Evolutionary conservation across 176 grass and related monocot genomes (phyloP), one percentile per base, ranked within the genome.

Genomic region (Aegilops bicornis): DNA sequence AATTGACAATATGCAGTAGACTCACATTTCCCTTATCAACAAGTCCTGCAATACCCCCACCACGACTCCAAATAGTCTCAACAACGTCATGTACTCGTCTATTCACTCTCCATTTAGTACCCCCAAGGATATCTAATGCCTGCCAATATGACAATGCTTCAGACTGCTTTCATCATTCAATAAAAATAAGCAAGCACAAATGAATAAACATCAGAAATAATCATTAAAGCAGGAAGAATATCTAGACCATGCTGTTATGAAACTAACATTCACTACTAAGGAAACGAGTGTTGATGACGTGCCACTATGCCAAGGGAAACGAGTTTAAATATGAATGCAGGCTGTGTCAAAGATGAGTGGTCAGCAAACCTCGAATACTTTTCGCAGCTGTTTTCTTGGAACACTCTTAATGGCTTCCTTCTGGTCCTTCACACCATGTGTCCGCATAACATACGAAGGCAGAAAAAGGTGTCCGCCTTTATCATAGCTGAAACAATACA

Each of bases 21-120:
- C 96, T 93, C 86, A 98, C 96, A 86, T 98, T 75, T 92, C 68
- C 85, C 76, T 87, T 89, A 87, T 91, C 87, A 79, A 98, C 91
- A 79, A 98, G 79, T 81, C 96, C 96, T 58, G 93, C 96, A 88
- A 95, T 91, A 69, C 91, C 86, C 79, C 93, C 96, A 40, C 96
- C 93, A 89, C 39, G 87, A 75, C 90, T 91, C 96, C 96, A 98
- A 82, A 94, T 82, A 92, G 81, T 82, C 79, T 98, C 93, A 81
- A 98, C 85, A 69, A 89, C 79, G 91, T 95, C 88, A 88, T 95
- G 88, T 79, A 98, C 79, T 76, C 86, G 92, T 91, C 83, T 92
- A 89, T 98, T 95, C 91, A 98, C 84, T 81, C 96, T 92, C 96
- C 96, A 98, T 89, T 98, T 98, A 24, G 93, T 98, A 87, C 79